phyloP scores from a whole-genome alignment of 495 filamentous ascomycete species.

The Talaromyces liani region DNA sequence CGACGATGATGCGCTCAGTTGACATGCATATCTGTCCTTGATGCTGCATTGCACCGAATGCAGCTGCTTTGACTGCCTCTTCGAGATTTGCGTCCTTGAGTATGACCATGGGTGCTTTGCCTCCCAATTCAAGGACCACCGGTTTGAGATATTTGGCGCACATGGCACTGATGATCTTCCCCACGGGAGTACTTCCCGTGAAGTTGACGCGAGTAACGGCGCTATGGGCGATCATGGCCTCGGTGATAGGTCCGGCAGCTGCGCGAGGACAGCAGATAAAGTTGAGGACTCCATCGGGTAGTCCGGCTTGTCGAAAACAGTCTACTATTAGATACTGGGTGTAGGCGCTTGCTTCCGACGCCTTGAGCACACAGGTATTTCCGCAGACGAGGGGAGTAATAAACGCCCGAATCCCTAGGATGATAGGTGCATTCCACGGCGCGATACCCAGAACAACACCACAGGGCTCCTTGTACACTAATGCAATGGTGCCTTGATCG shows the following conservation, averaged over 20 bases:
- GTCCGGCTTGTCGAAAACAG: constrained; percentile 22
- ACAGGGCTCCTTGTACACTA: too few relatives aligned
- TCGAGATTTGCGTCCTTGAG: constrained; percentile 24
- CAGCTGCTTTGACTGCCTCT: constrained; percentile 15
- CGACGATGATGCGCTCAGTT: too few relatives aligned
- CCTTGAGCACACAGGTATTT: constrained; percentile 23
- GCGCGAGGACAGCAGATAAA: constrained; percentile 11
- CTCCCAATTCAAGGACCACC: constrained; percentile 28
- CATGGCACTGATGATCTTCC: constrained; percentile 16
- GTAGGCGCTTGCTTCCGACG: constrained; percentile 14
- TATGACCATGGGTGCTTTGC: constrained; percentile 29
- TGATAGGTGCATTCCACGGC: constrained; percentile 38
- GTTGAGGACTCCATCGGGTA: constrained; percentile 40
- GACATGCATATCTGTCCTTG: constrained; percentile 4
- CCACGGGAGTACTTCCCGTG: constrained; percentile 18
- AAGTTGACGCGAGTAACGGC: constrained; percentile 22
- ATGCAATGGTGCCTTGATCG: too few relatives aligned
- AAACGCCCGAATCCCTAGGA: constrained; percentile 28
- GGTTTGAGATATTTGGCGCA: constrained; percentile 37
- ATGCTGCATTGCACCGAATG: not conserved
- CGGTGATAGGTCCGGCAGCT: too few relatives aligned
- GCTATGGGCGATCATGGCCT: too few relatives aligned
- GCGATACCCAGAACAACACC: constrained; percentile 22
- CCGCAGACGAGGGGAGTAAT: constrained; percentile 40
- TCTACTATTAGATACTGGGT: not conserved